Percentiles rank a stretch among this genome's conserved stretches.
Evolutionary conservation across 2,329 filamentous ascomycete species (phyloP).

Genomic region (Dactylellina cionopaga): DNA sequence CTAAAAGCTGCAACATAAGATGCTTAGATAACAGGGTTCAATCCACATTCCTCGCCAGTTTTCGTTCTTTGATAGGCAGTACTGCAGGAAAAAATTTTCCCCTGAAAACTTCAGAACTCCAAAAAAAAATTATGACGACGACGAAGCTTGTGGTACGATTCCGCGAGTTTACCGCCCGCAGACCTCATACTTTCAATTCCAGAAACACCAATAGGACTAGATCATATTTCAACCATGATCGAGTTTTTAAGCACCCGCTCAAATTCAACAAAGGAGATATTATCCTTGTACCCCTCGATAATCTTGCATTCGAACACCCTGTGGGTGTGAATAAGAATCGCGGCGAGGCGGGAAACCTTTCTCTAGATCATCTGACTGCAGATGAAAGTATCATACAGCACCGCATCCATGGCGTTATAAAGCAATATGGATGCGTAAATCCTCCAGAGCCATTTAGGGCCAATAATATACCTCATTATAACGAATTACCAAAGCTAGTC

Average conservation of each 20-base stretch:
- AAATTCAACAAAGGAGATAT: conserved; percentile 27
- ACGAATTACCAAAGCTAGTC: background rate
- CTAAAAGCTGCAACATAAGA: background rate
- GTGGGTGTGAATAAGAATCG: conserved; percentile 26
- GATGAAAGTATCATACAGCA: background rate
- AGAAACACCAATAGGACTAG: background rate
- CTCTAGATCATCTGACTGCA: conserved; percentile 21
- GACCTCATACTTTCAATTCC: background rate
- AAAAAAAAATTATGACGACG: background rate
- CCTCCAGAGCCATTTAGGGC: background rate
- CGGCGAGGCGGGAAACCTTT: conserved; percentile 34
- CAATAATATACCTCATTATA: background rate
- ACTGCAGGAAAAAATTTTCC: background rate
- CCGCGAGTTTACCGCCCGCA: conserved; percentile 16
- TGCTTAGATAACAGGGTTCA: conserved; percentile 17
- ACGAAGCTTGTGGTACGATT: conserved; percentile 14
- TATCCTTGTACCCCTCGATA: conserved; percentile 37
- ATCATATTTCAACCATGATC: background rate
- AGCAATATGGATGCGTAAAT: background rate
- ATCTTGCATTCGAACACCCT: conserved; percentile 16
- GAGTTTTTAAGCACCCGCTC: conserved; percentile 18
- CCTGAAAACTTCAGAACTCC: background rate
- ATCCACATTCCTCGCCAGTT: conserved; percentile 42
- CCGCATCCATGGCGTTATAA: conserved; percentile 28
- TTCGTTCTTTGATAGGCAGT: conserved; percentile 36